Base-by-base conservation (phyloP, 257 asterid genomes). In the Rehmannia glutinosa region DNA sequence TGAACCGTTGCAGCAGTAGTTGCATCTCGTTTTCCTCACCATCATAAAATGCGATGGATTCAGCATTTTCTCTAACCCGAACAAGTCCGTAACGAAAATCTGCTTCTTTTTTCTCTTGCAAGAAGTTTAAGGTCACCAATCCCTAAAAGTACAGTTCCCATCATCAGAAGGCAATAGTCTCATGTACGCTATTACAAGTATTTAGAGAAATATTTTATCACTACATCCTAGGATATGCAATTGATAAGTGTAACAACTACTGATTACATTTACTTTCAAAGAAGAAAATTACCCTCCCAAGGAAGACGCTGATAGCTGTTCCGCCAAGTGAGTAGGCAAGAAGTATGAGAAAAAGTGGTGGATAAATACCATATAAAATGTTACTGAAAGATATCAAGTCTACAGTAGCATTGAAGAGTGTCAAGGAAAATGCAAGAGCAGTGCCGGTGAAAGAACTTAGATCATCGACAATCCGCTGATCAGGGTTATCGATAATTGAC, bases 41-140 rank as follows among this genome's bases (percentile, higher is more conserved):
- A 62, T 88, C 89, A 63, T 89, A 89, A 78, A 89, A 89, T 38
- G 96, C 96, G 77, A 89, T 89, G 69, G 96, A 87, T 73, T 89
- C 96, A 27, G 96, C 96, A 77, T 89, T 89, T 77, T 89, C 96
- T 66, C 96, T 75, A 59, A 89, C 78, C 5, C 96, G 95, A 54
- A 87, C 92, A 52, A 87, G 90, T 41, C 90, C 95, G 68, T 87
- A 87, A 27, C 95, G 89, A 57, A 87, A 87, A 83, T 87, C 95
- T 25, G 95, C 95, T 83, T 87, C 95, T 54, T 83, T 87, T 77
- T 87, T 85, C 86, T 87, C 95, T 89, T 89, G 96, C 81, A 87
- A 72, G 76, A 89, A 89, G 79, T 89, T 89, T 72, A 87, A 76
- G 32, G 66, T 68, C 81, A 87, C 96, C 76, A 89, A 68, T 54